Base-by-base conservation (phyloP, 192 early-diverging fungal species). In the Umbelopsis ramanniana region DNA sequence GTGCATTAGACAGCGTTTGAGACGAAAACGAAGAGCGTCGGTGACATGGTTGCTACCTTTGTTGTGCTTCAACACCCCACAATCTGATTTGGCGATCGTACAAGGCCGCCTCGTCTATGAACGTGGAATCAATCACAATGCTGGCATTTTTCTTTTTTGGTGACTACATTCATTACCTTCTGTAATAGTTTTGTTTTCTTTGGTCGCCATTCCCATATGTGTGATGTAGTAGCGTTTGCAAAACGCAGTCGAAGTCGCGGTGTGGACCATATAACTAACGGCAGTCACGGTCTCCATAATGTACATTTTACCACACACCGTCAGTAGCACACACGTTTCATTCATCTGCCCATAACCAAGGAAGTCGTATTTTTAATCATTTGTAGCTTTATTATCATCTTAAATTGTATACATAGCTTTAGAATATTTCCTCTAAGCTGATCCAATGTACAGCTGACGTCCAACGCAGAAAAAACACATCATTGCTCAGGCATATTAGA, bases 31-130 rank as follows among this genome's bases (percentile, higher is more conserved):
- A 6, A 15, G 55, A 60, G 11, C 11, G 40, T 43, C 40, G 11
- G 11, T 12, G 40, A 43, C 40, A 43, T 17, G 6, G 29, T 5
- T 14, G 55, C 52, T 70, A 93, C 93, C 90, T 79, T 68, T 87
- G 87, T 74, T 99, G 97, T 29, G 96, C 93, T 70, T 97, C 94
- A 55, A 98, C 70, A 11, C 97, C 97, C 97, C 97, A 99, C 22
- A 99, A 83, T 63, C 97, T 87, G 76, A 99, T 99, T 85, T 99
- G 97, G 26, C 97, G 85, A 86, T 99, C 97, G 66, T 99, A 99
- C 14, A 99, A 87, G 43, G 91, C 91, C 9, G 92, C 94, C 74
- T 98, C 97, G 46, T 97, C 97, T 82, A 72, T 24, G 52, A n/a
- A 35, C 7, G 52, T 52, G 12, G 29, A 14, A 17, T 35, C 17